Conservation (phyloP, 345 rosid genomes). For the Hevea brasiliensis region DNA sequence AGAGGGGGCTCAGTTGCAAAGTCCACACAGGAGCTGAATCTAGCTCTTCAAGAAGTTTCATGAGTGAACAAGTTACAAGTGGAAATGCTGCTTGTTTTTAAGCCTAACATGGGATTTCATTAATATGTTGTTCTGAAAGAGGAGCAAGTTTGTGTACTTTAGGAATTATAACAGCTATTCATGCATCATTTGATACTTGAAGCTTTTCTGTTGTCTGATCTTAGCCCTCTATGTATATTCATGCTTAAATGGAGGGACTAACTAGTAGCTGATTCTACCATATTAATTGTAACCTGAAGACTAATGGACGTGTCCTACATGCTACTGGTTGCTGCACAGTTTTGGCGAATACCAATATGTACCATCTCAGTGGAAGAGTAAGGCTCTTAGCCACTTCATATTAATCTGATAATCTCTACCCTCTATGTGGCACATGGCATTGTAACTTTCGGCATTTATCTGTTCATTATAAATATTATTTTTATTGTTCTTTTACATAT, state of each 20-base stretch:
- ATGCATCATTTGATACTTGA: neutral
- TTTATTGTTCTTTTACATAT: neutral
- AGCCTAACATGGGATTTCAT: conserved; percentile 16
- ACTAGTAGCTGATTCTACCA: conserved; percentile 30
- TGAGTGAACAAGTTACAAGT: conserved; percentile 28
- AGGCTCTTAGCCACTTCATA: neutral
- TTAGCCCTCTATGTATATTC: conserved; percentile 32
- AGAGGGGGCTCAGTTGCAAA: conserved; percentile 92
- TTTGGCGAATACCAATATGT: neutral
- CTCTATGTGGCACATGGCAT: neutral
- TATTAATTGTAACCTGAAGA: conserved; percentile 22
- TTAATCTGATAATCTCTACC: neutral
- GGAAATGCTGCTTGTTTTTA: conserved; percentile 17
- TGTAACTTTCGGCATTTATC: conserved; percentile 7
- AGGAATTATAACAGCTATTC: conserved; percentile 7
- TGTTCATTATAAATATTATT: neutral
- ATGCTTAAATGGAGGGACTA: conserved; percentile 30
- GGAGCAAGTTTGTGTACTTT: conserved; percentile 17
- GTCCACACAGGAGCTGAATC: conserved; percentile 75
- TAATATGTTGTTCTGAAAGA: conserved; percentile 2
- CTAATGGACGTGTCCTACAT: neutral
- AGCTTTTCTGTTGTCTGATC: conserved; percentile 9
- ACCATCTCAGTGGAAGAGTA: neutral
- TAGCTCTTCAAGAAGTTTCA: conserved; percentile 77
- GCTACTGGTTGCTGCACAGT: neutral